A percentile compares a stretch with the other conserved stretches of the same genome.
These are phyloP conservation scores for Populus davidiana DNA, from an alignment of 345 rosid species.

Conservation along the genomic window DNA sequence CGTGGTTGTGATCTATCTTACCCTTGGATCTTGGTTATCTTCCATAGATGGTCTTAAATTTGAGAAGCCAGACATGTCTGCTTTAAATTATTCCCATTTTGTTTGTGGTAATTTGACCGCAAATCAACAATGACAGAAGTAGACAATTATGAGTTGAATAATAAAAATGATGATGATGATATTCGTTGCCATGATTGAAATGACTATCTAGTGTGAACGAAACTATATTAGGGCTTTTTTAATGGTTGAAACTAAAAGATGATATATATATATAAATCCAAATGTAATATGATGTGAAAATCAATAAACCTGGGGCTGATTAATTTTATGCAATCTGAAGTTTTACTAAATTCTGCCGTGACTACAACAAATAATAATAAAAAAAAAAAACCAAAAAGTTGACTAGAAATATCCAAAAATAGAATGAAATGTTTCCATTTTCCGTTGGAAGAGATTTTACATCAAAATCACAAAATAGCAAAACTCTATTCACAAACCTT, in stretches of 20 bases:
- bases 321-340: background rate
- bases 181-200: too few species aligned
- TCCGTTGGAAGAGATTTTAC: background rate
- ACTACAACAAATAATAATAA: background rate
- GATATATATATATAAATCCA: too few species aligned
- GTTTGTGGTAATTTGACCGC: background rate
- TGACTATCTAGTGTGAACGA: too few species aligned
- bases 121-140: background rate
- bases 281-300: too few species aligned
- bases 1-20: background rate
- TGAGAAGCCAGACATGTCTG: background rate
- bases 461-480: background rate
- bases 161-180: too few species aligned
- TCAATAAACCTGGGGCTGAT: background rate
- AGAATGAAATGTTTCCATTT: background rate
- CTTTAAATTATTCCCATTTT: background rate
- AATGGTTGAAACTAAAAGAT: too few species aligned
- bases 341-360: background rate
- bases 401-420: background rate
- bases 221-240: too few species aligned
- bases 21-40: background rate
- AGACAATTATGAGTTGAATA: too few species aligned
- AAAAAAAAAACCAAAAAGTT: too few species aligned
- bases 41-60: background rate
- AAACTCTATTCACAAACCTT: constrained; percentile 19